Evolutionary conservation across 345 rosid genomes (phyloP).

Genomic region (Salix dunnii): DNA sequence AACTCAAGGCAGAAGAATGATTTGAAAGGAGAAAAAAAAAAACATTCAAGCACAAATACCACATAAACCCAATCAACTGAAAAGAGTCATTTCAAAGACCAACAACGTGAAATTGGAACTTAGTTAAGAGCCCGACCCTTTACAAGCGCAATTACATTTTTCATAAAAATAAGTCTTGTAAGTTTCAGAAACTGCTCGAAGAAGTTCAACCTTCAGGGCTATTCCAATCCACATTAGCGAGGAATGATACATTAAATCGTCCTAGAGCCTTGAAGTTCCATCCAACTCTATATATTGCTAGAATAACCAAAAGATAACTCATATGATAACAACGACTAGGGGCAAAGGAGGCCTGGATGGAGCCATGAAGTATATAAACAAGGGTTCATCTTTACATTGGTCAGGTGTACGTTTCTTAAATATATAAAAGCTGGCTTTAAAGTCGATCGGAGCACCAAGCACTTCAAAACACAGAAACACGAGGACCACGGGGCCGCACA

Average conservation of each 20-base stretch:
- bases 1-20: neutral
- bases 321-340: constrained; percentile 24
- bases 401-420: constrained; percentile 3
- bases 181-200: neutral
- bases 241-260: too few species aligned
- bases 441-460: neutral
- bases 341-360: constrained; percentile 14
- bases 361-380: constrained; percentile 13
- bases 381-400: neutral
- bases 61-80: neutral
- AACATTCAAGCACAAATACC: neutral
- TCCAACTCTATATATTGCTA: constrained; percentile 29
- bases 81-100: neutral
- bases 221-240: neutral
- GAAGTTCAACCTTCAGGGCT: neutral
- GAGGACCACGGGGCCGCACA: constrained; percentile 71
- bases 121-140: neutral
- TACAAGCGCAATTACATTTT: neutral
- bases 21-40: neutral
- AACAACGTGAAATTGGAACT: neutral
- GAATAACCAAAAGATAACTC: constrained; percentile 15
- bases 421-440: constrained; percentile 1
- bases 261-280: constrained; percentile 27
- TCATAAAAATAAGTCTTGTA: neutral
- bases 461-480: constrained; percentile 16